Percentiles rank a stretch among this genome's conserved stretches.
Conservation (phyloP, 371 early-diverging fungal genomes). For the Haplosporangium sp. region DNA sequence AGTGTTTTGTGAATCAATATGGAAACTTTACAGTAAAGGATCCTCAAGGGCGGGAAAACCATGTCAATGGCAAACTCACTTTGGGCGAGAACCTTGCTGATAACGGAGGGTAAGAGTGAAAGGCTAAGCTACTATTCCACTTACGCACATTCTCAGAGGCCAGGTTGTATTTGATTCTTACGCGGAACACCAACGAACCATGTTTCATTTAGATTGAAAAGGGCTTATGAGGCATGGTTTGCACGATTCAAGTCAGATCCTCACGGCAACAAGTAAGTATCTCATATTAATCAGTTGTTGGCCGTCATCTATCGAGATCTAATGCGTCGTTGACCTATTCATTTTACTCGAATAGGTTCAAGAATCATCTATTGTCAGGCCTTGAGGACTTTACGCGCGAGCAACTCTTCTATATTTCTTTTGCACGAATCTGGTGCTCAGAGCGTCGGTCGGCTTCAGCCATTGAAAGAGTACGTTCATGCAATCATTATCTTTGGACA, state of each 20-base stretch:
- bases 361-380: slow-evolving; percentile 64
- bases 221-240: slow-evolving; percentile 60
- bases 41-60: slow-evolving; percentile 56
- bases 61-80: slow-evolving; percentile 70
- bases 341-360: slow-evolving; percentile 6
- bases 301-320: not conserved
- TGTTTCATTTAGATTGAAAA: slow-evolving; percentile 33
- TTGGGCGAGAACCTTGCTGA: slow-evolving; percentile 78
- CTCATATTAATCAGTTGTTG: too few species aligned
- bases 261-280: slow-evolving; percentile 51
- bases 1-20: slow-evolving; percentile 76
- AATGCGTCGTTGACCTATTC: not conserved
- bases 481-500: too few species aligned
- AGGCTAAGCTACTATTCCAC: too few species aligned
- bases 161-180: not conserved
- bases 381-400: slow-evolving; percentile 61
- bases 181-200: not conserved
- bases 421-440: slow-evolving; percentile 68
- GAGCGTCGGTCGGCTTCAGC: slow-evolving; percentile 59
- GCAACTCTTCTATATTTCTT: slow-evolving; percentile 69
- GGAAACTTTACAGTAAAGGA: slow-evolving; percentile 63
- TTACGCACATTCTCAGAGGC: not conserved
- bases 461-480: slow-evolving; percentile 56
- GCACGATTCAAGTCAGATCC: slow-evolving; percentile 40
- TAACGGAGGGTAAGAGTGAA: slow-evolving; percentile 53